These are phyloP conservation scores for Apiotrichum siamense DNA, from an alignment of 1,284 basidiomycete species.

Conservation along the genomic window DNA sequence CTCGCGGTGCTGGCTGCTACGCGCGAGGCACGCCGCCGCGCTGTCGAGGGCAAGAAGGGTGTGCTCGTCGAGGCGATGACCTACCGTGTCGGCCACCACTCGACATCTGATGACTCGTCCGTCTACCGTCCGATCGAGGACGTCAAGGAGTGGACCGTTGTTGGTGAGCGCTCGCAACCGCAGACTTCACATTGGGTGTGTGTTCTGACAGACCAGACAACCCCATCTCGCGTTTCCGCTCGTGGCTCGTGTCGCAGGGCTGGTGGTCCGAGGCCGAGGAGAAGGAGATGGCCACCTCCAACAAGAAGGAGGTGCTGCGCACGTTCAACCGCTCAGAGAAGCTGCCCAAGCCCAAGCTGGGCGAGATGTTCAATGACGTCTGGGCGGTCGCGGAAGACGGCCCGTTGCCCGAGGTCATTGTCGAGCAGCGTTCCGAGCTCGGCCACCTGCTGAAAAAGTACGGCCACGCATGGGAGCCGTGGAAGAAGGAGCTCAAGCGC, in stretches of 20 bases:
- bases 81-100: constrained; percentile 90
- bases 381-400: constrained; percentile 56
- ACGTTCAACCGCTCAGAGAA: constrained; percentile 73
- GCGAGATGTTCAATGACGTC: constrained; percentile 79
- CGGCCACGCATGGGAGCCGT: constrained; percentile 72
- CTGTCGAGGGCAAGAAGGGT: constrained; percentile 70
- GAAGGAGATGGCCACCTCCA: constrained; percentile 60
- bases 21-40: constrained; percentile 67
- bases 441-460: constrained; percentile 72
- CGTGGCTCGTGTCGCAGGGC: constrained; percentile 71
- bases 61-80: constrained; percentile 90
- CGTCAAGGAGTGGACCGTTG: constrained; percentile 75
- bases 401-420: constrained; percentile 74
- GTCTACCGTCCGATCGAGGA: constrained; percentile 79
- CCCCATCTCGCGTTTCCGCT: constrained; percentile 74
- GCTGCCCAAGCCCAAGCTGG: constrained; percentile 62
- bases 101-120: constrained; percentile 88
- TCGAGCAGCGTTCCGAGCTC: constrained; percentile 77
- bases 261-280: constrained; percentile 83
- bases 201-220: constrained; percentile 55
- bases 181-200: background rate
- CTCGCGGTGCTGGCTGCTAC: constrained; percentile 80
- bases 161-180: constrained; percentile 43
- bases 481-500: constrained; percentile 70
- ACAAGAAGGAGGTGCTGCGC: constrained; percentile 67